Evolutionary conservation across 23 red algal species (phyloP).

Genomic region (Cyanidioschyzon merolae): DNA sequence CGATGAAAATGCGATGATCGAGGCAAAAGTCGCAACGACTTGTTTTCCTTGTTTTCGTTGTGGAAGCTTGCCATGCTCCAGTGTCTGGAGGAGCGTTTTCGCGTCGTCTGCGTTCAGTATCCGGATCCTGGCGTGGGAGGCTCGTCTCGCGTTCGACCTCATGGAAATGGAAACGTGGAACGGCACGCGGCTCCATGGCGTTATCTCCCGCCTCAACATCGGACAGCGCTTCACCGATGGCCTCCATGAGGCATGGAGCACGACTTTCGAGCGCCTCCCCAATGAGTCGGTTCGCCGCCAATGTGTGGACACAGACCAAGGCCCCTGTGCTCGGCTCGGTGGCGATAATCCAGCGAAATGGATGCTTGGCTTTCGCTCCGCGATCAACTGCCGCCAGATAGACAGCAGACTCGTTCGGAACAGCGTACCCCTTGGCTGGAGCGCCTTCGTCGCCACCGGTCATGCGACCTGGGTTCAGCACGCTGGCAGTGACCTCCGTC

Average conservation of each 20-base stretch:
- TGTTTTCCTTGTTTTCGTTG: too few relatives aligned
- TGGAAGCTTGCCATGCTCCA: not conserved
- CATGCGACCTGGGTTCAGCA: slow-evolving; percentile 10
- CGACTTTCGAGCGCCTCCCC: not conserved
- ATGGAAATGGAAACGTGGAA: not conserved
- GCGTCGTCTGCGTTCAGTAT: not conserved
- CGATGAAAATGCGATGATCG: slow-evolving; percentile 12
- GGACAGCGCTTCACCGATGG: not conserved
- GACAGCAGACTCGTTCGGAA: not conserved
- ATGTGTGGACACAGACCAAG: not conserved
- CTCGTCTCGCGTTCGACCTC: not conserved
- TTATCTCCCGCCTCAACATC: not conserved
- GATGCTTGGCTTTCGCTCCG: not conserved
- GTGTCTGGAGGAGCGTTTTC: not conserved
- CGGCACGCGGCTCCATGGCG: not conserved
- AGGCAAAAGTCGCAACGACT: slow-evolving; percentile 13
- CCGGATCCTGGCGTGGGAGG: not conserved
- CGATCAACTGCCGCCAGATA: not conserved
- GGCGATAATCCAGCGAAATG: not conserved
- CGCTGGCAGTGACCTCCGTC: slow-evolving; percentile 12
- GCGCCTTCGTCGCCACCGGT: slow-evolving; percentile 6
- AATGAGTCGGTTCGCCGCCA: not conserved
- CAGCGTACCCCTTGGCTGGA: not conserved
- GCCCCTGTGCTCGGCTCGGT: slow-evolving; percentile 1
- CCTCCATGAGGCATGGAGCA: not conserved